Evolutionary conservation across 1,139 yeast species (phyloP).

Genomic region (Yamadazyma triangularis): DNA sequence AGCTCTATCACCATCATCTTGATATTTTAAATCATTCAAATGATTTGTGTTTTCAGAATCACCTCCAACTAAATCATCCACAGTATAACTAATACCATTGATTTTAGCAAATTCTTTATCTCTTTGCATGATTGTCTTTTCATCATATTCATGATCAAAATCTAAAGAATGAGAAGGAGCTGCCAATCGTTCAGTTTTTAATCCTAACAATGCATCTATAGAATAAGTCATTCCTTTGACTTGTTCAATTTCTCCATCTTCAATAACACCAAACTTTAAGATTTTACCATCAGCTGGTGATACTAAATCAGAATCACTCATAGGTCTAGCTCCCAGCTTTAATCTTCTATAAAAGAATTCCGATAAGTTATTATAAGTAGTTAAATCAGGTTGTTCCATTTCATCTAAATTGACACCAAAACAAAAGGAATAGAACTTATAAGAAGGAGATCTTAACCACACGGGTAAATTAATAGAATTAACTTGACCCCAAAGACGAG

Average conservation of each 20-base stretch:
- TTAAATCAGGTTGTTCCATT: slow-evolving; percentile 78
- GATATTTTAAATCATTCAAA: slow-evolving; percentile 42
- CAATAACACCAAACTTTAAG: slow-evolving; percentile 78
- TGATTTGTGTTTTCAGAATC: slow-evolving; percentile 25
- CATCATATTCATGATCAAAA: slow-evolving; percentile 39
- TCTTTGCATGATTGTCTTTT: slow-evolving; percentile 42
- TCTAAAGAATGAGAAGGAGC: slow-evolving; percentile 59
- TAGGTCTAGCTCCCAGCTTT: slow-evolving; percentile 75
- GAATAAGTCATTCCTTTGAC: slow-evolving; percentile 96
- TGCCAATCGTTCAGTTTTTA: slow-evolving; percentile 44
- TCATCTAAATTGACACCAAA: slow-evolving; percentile 92
- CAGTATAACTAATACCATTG: slow-evolving; percentile 70
- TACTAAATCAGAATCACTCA: slow-evolving; percentile 64
- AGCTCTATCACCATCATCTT: slow-evolving; percentile 58
- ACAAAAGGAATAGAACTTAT: slow-evolving; percentile 65
- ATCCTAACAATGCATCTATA: slow-evolving; percentile 82
- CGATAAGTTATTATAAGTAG: slow-evolving; percentile 70
- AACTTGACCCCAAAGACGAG: slow-evolving; percentile 91
- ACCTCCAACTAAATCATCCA: slow-evolving; percentile 65
- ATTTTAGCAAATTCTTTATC: slow-evolving; percentile 75
- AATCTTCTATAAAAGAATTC: slow-evolving; percentile 89
- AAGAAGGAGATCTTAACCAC: slow-evolving; percentile 86
- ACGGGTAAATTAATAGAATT: slow-evolving; percentile 81
- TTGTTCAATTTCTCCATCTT: slow-evolving; percentile 86
- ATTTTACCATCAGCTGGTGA: slow-evolving; percentile 95